Evolutionary conservation across 495 filamentous ascomycete genomes (phyloP).

Genomic region (Evernia prunastri): DNA sequence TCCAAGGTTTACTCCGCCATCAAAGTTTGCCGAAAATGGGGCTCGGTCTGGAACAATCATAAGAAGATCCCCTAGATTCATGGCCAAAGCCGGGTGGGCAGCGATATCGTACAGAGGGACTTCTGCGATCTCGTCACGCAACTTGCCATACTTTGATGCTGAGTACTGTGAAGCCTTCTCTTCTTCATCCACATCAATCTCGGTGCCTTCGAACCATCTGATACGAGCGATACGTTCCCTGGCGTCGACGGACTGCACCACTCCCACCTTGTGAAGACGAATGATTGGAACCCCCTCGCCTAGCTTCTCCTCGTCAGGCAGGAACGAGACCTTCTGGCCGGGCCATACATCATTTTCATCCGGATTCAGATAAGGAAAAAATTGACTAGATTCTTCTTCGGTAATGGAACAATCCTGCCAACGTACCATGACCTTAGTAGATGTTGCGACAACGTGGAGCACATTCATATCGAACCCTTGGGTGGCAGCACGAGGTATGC

Average conservation of each 20-base stretch:
- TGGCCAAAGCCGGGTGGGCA: slow-evolving; percentile 38
- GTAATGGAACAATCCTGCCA: slow-evolving; percentile 56
- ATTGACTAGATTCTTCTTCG: slow-evolving; percentile 33
- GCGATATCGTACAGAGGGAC: slow-evolving; percentile 54
- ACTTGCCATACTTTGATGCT: slow-evolving; percentile 36
- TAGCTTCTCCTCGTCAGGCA: slow-evolving; percentile 32
- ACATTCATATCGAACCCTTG: slow-evolving; percentile 55
- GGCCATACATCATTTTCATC: slow-evolving; percentile 54
- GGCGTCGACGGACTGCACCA: slow-evolving; percentile 54
- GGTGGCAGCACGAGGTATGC: slow-evolving; percentile 42
- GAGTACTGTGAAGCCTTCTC: slow-evolving; percentile 30
- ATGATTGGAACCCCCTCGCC: neutral
- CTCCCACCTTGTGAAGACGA: slow-evolving; percentile 38
- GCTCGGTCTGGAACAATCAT: slow-evolving; percentile 37
- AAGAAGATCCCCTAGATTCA: slow-evolving; percentile 45
- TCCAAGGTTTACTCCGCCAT: neutral
- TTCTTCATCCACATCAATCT: slow-evolving; percentile 36
- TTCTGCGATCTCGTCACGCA: slow-evolving; percentile 39
- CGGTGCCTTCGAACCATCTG: slow-evolving; percentile 45
- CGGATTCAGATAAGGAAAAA: slow-evolving; percentile 43
- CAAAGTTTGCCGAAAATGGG: neutral
- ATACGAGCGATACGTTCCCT: slow-evolving; percentile 48
- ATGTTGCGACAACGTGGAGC: slow-evolving; percentile 41
- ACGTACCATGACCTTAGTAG: slow-evolving; percentile 44
- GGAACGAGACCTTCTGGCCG: slow-evolving; percentile 49